Percentiles rank a stretch among this genome's conserved stretches.
phyloP scores from a whole-genome alignment of 768 basidiomycete species.

The Chalciporus sphaerocephalus region DNA sequence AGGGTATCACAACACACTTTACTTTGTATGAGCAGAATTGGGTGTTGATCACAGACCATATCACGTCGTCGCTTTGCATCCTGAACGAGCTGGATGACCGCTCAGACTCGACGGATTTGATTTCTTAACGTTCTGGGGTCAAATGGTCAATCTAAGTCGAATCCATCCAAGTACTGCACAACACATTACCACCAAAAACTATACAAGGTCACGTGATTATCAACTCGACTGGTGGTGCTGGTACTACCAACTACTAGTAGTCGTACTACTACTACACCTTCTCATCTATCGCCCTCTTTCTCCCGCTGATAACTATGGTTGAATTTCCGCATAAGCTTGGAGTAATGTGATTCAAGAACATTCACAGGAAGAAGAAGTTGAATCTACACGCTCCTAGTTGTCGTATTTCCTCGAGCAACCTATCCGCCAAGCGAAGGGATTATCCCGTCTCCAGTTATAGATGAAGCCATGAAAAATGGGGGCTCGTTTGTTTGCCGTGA shows the following conservation, averaged over 20 bases:
- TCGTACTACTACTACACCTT: too few species aligned
- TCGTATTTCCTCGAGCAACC: too few species aligned
- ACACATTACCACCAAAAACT: background rate
- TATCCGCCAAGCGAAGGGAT: background rate
- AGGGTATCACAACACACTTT: slow-evolving; percentile 66
- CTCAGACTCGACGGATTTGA: background rate
- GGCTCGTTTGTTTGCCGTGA: background rate
- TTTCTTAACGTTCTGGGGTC: slow-evolving; percentile 12
- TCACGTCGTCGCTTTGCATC: slow-evolving; percentile 97
- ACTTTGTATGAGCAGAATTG: slow-evolving; percentile 99
- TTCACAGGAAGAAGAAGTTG: too few species aligned
- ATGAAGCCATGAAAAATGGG: too few species aligned
- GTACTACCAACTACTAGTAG: too few species aligned
- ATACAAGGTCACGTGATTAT: too few species aligned
- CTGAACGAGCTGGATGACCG: slow-evolving; percentile 3
- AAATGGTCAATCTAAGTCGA: background rate
- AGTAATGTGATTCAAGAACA: too few species aligned
- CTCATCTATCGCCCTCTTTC: too few species aligned
- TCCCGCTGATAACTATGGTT: too few species aligned
- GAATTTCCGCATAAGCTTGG: too few species aligned
- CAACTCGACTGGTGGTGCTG: too few species aligned
- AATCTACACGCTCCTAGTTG: too few species aligned
- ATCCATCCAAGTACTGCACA: background rate
- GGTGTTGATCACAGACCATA: slow-evolving; percentile 92
- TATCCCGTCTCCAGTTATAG: background rate